Evolutionary conservation across 805 yeast genomes (phyloP).

Genomic region (Metahyphopichia silvanorum): DNA sequence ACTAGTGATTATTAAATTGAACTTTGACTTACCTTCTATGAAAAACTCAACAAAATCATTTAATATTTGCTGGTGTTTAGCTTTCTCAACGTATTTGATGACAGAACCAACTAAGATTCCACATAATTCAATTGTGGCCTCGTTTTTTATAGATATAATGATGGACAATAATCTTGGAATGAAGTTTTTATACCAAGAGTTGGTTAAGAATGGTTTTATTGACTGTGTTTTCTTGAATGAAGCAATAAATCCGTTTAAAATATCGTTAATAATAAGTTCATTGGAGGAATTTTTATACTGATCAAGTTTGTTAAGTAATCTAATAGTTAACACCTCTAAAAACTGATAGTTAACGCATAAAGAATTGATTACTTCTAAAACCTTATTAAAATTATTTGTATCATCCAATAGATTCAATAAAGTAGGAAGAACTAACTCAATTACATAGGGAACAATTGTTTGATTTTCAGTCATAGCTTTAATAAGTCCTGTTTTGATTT

Average conservation of each 20-base stretch:
- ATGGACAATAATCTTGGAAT: conserved; percentile 34
- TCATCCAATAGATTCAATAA: conserved; percentile 40
- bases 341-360: conserved; percentile 40
- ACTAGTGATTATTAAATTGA: conserved; percentile 8
- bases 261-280: conserved; percentile 4
- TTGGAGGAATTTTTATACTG: conserved; percentile 1
- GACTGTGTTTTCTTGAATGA: conserved; percentile 27
- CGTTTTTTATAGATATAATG: conserved; percentile 2
- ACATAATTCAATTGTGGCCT: conserved; percentile 29
- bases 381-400: conserved; percentile 9
- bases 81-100: conserved; percentile 32
- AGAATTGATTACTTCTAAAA: conserved; percentile 18
- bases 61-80: conserved; percentile 46
- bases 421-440: conserved; percentile 51
- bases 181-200: conserved; percentile 42
- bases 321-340: conserved; percentile 41
- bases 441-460: conserved; percentile 32
- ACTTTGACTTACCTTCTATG: conserved; percentile 13
- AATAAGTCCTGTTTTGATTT: conserved; percentile 54
- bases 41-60: conserved; percentile 37
- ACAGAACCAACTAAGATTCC: conserved; percentile 43
- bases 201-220: conserved; percentile 33
- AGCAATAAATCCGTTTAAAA: conserved; percentile 20
- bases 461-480: conserved; percentile 31
- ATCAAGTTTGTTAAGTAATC: conserved; percentile 40